These are phyloP conservation scores for Epicoccum sorghinum DNA, from an alignment of 2,329 filamentous ascomycete species.

Conservation along the genomic window DNA sequence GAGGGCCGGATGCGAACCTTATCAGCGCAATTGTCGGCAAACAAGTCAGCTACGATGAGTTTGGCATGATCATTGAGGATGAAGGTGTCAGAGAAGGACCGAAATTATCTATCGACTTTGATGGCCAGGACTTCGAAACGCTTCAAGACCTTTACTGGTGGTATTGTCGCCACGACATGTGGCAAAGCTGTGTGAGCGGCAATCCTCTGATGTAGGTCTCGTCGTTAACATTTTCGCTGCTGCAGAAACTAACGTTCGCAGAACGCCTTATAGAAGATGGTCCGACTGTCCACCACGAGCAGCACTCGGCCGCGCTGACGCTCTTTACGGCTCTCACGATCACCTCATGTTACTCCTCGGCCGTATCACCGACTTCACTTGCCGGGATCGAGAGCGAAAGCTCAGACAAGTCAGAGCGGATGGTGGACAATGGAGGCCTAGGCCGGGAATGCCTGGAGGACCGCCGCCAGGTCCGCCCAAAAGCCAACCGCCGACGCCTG, in stretches of 20 bases:
- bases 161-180: slow-evolving; percentile 93
- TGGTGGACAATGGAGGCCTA: slow-evolving; percentile 63
- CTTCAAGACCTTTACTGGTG: slow-evolving; percentile 92
- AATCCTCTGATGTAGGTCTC: slow-evolving; percentile 79
- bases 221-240: not conserved
- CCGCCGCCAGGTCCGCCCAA: slow-evolving; percentile 37
- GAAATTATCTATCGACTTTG: slow-evolving; percentile 51
- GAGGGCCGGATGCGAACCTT: slow-evolving; percentile 56
- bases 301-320: slow-evolving; percentile 75
- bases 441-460: slow-evolving; percentile 54
- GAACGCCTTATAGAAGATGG: slow-evolving; percentile 81
- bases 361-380: slow-evolving; percentile 78
- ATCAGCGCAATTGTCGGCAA: slow-evolving; percentile 65
- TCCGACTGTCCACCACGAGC: slow-evolving; percentile 86
- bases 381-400: slow-evolving; percentile 80
- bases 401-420: slow-evolving; percentile 67
- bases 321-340: slow-evolving; percentile 87
- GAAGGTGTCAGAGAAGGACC: slow-evolving; percentile 33
- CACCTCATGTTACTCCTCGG: slow-evolving; percentile 83
- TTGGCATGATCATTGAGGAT: slow-evolving; percentile 57
- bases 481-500: slow-evolving; percentile 27
- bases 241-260: slow-evolving; percentile 48
- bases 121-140: slow-evolving; percentile 80
- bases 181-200: slow-evolving; percentile 87
- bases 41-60: slow-evolving; percentile 63